phyloP scores from a whole-genome alignment of 441 rosid species.

The Adansonia grandidieri region DNA sequence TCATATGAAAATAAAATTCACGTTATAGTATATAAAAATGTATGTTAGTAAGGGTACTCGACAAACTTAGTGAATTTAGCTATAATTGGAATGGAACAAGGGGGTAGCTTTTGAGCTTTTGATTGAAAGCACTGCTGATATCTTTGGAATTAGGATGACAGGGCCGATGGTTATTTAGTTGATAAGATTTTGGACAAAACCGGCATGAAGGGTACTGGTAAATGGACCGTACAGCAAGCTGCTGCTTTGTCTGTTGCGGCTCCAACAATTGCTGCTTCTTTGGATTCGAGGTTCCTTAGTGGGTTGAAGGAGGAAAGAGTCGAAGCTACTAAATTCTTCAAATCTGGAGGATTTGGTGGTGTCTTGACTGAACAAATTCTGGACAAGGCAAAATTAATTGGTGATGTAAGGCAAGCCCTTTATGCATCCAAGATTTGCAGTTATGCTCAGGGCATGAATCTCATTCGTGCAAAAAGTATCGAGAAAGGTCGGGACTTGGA shows the following conservation, averaged over 20 bases:
- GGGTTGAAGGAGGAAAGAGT: conserved; percentile 17
- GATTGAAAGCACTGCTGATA: conserved; percentile 21
- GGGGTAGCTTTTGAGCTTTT: conserved; percentile 16
- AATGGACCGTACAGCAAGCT: conserved; percentile 21
- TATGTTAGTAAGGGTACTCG: no score
- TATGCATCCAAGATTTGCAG: conserved; percentile 24
- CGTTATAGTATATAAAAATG: no score
- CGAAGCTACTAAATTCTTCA: conserved; percentile 7
- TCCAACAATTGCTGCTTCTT: conserved; percentile 19
- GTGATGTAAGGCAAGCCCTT: conserved; percentile 12
- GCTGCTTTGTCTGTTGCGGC: conserved; percentile 14
- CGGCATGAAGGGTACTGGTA: conserved; percentile 19
- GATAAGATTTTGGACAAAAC: conserved; percentile 19
- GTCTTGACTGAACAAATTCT: neutral
- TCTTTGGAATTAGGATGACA: conserved; percentile 16
- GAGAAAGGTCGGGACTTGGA: conserved; percentile 20
- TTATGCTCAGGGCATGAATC: conserved; percentile 23
- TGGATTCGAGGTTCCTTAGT: conserved; percentile 23
- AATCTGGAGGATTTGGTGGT: conserved; percentile 16
- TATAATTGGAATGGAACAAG: conserved; percentile 2
- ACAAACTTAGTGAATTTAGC: no score
- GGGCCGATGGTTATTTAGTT: conserved; percentile 16
- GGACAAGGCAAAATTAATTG: conserved; percentile 20
- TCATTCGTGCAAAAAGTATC: conserved; percentile 10
- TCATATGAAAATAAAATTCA: no score